phyloP scores from a whole-genome alignment of 371 early-diverging fungal species.

The Mortierella sp. region DNA sequence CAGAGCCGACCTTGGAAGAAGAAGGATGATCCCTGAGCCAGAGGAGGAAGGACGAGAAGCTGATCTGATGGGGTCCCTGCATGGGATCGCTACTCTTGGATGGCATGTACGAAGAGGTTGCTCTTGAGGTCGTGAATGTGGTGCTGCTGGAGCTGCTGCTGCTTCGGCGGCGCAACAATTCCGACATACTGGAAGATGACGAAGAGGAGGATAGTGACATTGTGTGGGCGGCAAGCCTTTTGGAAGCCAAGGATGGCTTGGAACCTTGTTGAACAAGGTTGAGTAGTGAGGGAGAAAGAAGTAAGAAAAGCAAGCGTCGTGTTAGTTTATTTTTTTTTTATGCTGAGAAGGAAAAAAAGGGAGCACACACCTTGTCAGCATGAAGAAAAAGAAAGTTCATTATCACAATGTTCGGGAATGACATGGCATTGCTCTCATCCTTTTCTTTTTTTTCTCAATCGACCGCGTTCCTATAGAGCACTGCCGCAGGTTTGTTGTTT shows the following conservation, averaged over 20 bases:
- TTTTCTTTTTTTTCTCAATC: background rate
- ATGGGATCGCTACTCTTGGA: conserved; percentile 14
- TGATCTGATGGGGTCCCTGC: conserved; percentile 27
- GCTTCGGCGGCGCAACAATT: conserved; percentile 31
- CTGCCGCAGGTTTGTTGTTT: background rate
- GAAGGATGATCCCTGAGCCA: conserved; percentile 54
- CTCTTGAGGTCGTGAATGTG: conserved; percentile 3
- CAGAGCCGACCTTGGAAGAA: conserved; percentile 48
- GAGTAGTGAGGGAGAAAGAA: background rate
- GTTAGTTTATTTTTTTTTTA: background rate
- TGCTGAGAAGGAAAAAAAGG: background rate
- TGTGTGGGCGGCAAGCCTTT: conserved; percentile 18
- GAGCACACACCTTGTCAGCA: too few species aligned
- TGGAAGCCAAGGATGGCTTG: conserved; percentile 20
- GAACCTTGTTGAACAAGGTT: conserved; percentile 6
- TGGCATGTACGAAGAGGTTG: background rate
- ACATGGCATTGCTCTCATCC: background rate
- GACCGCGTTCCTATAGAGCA: background rate
- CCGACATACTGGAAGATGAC: conserved; percentile 15
- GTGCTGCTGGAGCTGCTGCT: conserved; percentile 18
- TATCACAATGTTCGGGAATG: background rate
- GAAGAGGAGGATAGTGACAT: conserved; percentile 35
- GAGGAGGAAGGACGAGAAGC: conserved; percentile 32
- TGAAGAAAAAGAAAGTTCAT: background rate
- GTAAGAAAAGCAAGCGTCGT: background rate